Conservation (phyloP, 2,329 filamentous ascomycete genomes). For the Penicillium freii region DNA sequence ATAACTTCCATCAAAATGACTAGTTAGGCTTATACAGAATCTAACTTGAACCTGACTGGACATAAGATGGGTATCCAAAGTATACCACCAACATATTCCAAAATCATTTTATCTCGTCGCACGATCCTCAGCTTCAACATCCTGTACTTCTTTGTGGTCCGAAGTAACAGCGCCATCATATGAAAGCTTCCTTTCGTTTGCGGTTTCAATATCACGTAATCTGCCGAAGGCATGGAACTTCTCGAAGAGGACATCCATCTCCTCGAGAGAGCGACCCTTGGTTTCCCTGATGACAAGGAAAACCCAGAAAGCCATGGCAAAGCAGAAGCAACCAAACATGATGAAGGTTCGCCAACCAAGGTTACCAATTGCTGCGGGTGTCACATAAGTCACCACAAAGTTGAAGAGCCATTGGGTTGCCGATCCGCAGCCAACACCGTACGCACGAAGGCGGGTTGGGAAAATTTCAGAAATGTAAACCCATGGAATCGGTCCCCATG, state of each 20-base stretch:
- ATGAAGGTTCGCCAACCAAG: not conserved
- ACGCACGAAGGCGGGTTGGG: not conserved
- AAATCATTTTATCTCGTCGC: not conserved
- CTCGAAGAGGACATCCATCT: not conserved
- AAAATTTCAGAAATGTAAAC: not conserved
- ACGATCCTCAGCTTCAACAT: not conserved
- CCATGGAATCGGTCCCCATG: conserved; percentile 26
- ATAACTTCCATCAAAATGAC: not conserved
- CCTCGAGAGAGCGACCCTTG: not conserved
- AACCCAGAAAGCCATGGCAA: not conserved
- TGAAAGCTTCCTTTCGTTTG: not conserved
- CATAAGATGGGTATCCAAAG: not conserved
- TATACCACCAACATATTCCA: not conserved
- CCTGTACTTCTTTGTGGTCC: not conserved
- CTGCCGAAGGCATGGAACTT: not conserved
- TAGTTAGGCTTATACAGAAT: not conserved
- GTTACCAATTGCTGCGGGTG: not conserved
- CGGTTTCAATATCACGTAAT: not conserved
- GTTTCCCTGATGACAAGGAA: not conserved
- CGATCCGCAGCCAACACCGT: not conserved
- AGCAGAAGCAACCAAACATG: not conserved
- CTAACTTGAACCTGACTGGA: not conserved
- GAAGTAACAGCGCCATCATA: not conserved
- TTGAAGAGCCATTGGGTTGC: conserved; percentile 1
- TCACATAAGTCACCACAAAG: not conserved